Evolutionary conservation across 768 basidiomycete genomes (phyloP), one percentile per base, ranked within the genome.

Genomic region (Boletus coccyginus): DNA sequence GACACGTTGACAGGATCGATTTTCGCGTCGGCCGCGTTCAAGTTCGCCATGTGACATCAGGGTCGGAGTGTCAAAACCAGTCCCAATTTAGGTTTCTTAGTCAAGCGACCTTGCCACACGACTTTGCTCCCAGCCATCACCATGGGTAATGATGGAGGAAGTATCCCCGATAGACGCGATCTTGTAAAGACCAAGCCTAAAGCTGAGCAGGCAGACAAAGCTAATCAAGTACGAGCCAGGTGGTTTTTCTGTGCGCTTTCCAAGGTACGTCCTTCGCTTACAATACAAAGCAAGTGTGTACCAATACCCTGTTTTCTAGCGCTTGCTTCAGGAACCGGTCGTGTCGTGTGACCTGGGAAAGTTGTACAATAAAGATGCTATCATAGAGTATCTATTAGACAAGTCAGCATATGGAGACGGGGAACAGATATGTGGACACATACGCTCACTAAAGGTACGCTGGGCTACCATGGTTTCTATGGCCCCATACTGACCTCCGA

Each of bases 231-330:
- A 13, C 82, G 89, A 35, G 94, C 94, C 3, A 78, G 83, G 46
- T 98, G 92, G 94, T 84, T 90, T 58, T 94, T 91, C 70, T 99
- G 97, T 68, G 94, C 95, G 10, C 78, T 99, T 5, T 97, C 95
- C 41, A 98, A 98, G 84, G 94, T 92, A 66, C 10, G 56, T 46
- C 68, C 21, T 17, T 50, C n/a, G 3, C 29, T 38, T 47, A 10
- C 32, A 17, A 3, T 19, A 31, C 4, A 21, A 33, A 41, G 55
- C 41, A 38, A 27, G 7, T 1, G 8, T 21, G 16, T 52, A 17
- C 38, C 58, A 8, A 66, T 43, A 14, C 3, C 32, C n/a, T 40
- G 14, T 43, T 33, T 5, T 50, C 38, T 66, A 95, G 93, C 82
- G 83, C 52, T 87, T 86, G n/a, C 78, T 98, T 2, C 85, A 87